phyloP scores from a whole-genome alignment of 495 filamentous ascomycete genomes.

The Aspergillus leporis region DNA sequence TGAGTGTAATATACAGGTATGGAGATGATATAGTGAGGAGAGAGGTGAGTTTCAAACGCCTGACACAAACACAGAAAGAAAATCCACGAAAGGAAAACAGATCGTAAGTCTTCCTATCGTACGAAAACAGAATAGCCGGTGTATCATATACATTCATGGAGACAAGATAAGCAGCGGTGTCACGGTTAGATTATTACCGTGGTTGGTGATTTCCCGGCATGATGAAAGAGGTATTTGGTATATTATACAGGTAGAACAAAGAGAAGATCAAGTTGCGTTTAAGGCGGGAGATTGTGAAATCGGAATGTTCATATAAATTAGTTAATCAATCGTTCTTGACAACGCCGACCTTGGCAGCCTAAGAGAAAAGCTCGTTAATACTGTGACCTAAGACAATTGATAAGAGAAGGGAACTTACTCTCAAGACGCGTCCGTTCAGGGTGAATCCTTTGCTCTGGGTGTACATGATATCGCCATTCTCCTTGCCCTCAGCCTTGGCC shows the following conservation, averaged over 20 bases:
- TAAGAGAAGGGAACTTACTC: slow-evolving; percentile 63
- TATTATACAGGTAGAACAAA: slow-evolving; percentile 45
- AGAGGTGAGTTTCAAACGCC: slow-evolving; percentile 36
- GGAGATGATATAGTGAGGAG: slow-evolving; percentile 39
- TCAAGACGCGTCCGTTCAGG: slow-evolving; percentile 84
- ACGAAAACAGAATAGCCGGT: slow-evolving; percentile 27
- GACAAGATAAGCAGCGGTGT: slow-evolving; percentile 10
- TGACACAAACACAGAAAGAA: slow-evolving; percentile 24
- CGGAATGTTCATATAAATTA: background rate
- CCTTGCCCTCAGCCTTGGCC: slow-evolving; percentile 77
- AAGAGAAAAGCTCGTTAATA: slow-evolving; percentile 19
- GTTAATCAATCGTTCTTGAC: slow-evolving; percentile 65
- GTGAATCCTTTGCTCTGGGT: slow-evolving; percentile 93
- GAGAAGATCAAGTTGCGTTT: background rate
- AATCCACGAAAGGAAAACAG: slow-evolving; percentile 30
- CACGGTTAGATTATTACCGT: slow-evolving; percentile 12
- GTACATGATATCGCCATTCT: slow-evolving; percentile 87
- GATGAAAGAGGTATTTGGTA: slow-evolving; percentile 37
- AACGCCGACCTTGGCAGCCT: slow-evolving; percentile 92
- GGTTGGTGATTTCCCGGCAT: slow-evolving; percentile 25
- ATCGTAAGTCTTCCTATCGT: slow-evolving; percentile 39
- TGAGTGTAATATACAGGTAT: slow-evolving; percentile 9
- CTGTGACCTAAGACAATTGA: background rate
- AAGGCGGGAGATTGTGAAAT: background rate
- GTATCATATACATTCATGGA: slow-evolving; percentile 44